Base-by-base conservation (phyloP, 1,284 basidiomycete genomes). In the Ganoderma meredithae region DNA sequence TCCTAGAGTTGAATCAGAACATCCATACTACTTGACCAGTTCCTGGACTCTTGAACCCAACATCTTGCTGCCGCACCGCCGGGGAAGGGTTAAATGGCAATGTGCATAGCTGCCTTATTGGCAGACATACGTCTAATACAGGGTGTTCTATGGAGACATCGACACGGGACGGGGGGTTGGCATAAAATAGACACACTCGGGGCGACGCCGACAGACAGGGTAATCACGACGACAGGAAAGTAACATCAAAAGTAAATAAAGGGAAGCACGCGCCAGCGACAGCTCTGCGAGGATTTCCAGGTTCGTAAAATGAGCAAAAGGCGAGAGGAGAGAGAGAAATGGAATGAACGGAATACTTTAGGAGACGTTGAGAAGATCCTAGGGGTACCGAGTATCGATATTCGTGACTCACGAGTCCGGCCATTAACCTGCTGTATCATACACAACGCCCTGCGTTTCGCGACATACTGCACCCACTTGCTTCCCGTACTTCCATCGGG, bases 351-450 rank as follows among this genome's bases (percentile, higher is more conserved):
- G 43, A 17, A 44, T 9, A 59, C 40, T 41, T 59, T 61, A 63
- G 49, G 49, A 63, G 6, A 53, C 27, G 33, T 52, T 61, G 63
- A 36, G 47, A 63, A 40, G 62, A 65, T 66, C 64, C 61, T 63
- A 69, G 1, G 44, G 53, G 53, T 60, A 69, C 40, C 9, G 36
- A 36, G 36, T 43, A 52, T 19, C 27, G 13, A 27, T 25, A 43
- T 19, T n/a, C 3, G 47, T 10, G 53, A 17, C 53, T 25, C 8
- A 52, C 9, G 41, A 19, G 58, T 44, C 39, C 60, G 33, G 43
- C 40, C 36, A 66, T 63, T 63, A 58, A 31, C 68, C 49, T 67
- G 39, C 58, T 63, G 69, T 71, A 71, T 69, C 65, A 59, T 67
- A 72, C 63, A 70, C 44, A 44, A 60, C 41, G 66, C 65, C 43